Evolutionary conservation across 768 basidiomycete genomes (phyloP).

Genomic region (Saitozyma podzolica): DNA sequence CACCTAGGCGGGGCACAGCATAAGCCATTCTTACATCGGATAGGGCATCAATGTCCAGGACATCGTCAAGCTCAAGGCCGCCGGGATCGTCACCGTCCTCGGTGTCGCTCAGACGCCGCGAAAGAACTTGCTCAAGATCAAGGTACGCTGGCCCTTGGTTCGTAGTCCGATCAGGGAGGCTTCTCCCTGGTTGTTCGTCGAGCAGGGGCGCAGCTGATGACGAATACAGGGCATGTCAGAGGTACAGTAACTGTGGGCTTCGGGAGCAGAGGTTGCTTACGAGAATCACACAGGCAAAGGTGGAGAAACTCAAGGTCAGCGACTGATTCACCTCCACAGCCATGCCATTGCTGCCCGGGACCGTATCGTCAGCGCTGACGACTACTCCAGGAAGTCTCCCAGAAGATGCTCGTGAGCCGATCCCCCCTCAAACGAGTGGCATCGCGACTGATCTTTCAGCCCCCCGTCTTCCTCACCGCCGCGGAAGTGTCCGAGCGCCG

Average conservation of each 20-base stretch:
- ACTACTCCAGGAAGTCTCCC: constrained; percentile 72
- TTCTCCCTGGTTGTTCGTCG: background rate
- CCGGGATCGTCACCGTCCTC: constrained; percentile 41
- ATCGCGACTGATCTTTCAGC: constrained; percentile 56
- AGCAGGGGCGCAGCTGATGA: background rate
- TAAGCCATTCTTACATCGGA: background rate
- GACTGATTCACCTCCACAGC: no score
- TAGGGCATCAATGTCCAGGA: constrained; percentile 96
- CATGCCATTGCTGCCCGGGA: constrained; percentile 1
- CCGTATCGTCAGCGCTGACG: background rate
- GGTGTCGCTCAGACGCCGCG: constrained; percentile 84
- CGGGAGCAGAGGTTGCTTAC: background rate
- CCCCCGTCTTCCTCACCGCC: constrained; percentile 87
- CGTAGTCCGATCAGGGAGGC: background rate
- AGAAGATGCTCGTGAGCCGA: constrained; percentile 71
- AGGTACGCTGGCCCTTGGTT: constrained; percentile 58
- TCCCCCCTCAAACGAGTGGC: background rate
- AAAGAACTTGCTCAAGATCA: constrained; percentile 87
- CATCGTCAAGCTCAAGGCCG: constrained; percentile 85
- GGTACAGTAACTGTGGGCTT: constrained; percentile 42
- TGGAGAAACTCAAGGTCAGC: constrained; percentile 88
- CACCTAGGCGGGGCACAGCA: background rate
- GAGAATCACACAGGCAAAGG: constrained; percentile 63
- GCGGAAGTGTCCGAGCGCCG: constrained; percentile 69
- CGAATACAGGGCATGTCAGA: constrained; percentile 82